These are phyloP conservation scores for Aphanomyces stellatus DNA, from an alignment of 352 stramenopile species.

Conservation along the genomic window DNA sequence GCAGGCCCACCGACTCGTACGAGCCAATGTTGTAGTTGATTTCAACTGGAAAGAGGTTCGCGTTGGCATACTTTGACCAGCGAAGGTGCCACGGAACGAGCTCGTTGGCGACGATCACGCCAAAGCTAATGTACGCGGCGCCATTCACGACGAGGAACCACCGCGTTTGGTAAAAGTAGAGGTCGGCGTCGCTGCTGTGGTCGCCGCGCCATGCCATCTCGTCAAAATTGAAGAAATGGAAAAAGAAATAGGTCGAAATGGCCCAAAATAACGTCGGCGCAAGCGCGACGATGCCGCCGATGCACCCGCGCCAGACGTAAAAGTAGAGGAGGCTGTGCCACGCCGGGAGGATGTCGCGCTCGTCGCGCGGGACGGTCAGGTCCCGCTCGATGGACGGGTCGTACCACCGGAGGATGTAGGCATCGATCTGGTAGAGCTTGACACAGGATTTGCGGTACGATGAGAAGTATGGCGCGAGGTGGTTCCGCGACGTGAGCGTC, in stretches of 20 bases:
- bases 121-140: constrained; percentile 5
- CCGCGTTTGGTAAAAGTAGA: background rate
- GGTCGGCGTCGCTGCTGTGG: too few species aligned
- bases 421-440: background rate
- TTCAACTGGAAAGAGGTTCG: background rate
- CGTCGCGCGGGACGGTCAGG: background rate
- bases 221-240: background rate
- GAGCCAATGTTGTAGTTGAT: background rate
- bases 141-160: constrained; percentile 1
- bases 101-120: background rate
- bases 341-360: background rate
- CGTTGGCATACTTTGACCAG: background rate
- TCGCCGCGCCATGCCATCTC: background rate
- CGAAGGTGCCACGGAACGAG: background rate
- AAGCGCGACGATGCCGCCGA: background rate
- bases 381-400: background rate
- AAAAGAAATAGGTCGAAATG: background rate
- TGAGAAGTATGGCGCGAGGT: background rate
- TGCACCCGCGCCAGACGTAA: background rate
- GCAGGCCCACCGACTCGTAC: background rate
- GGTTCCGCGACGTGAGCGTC: background rate
- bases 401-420: background rate
- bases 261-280: background rate
- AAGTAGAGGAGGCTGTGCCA: background rate
- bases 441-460: background rate